Evolutionary conservation across 2,329 filamentous ascomycete genomes (phyloP).

Genomic region (Fusarium coffeatum): DNA sequence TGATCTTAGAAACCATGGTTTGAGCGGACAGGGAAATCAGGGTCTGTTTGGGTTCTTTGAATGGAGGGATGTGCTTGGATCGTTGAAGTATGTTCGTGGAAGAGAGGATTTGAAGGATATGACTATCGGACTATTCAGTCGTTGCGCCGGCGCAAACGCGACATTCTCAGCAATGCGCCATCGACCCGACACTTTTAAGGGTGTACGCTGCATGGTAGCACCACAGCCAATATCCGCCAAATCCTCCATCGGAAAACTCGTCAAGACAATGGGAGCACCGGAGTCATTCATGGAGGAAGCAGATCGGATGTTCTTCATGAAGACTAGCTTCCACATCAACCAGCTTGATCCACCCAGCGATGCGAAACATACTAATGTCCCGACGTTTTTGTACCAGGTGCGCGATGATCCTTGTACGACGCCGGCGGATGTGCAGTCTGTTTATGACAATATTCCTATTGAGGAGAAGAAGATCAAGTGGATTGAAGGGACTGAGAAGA

Average conservation of each 20-base stretch:
- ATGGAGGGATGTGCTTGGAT: conserved; percentile 32
- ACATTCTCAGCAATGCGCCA: conserved; percentile 17
- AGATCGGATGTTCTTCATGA: conserved; percentile 26
- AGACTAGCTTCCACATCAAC: conserved; percentile 29
- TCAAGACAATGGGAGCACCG: conserved; percentile 16
- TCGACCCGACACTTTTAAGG: conserved; percentile 19
- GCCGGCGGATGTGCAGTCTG: conserved; percentile 26
- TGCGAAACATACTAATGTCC: conserved; percentile 24
- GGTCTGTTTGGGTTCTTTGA: conserved; percentile 35
- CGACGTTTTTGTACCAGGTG: conserved; percentile 33
- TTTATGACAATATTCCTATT: conserved; percentile 29
- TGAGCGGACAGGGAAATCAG: conserved; percentile 24
- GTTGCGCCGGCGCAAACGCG: conserved; percentile 27
- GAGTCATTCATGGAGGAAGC: conserved; percentile 26
- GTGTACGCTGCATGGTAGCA: conserved; percentile 26
- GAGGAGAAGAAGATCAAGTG: conserved; percentile 29
- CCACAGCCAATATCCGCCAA: conserved; percentile 18
- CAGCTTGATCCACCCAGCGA: conserved; percentile 6
- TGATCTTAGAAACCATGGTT: conserved; percentile 30
- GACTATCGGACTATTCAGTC: conserved; percentile 30
- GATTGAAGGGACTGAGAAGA: conserved; percentile 24
- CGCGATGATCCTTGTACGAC: conserved; percentile 19
- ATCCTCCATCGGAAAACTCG: conserved; percentile 3
- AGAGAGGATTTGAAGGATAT: not conserved
- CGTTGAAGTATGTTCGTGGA: conserved; percentile 17